Evolutionary conservation across 148 eudicot species (phyloP).

Genomic region (Pharnaceum exiguum): DNA sequence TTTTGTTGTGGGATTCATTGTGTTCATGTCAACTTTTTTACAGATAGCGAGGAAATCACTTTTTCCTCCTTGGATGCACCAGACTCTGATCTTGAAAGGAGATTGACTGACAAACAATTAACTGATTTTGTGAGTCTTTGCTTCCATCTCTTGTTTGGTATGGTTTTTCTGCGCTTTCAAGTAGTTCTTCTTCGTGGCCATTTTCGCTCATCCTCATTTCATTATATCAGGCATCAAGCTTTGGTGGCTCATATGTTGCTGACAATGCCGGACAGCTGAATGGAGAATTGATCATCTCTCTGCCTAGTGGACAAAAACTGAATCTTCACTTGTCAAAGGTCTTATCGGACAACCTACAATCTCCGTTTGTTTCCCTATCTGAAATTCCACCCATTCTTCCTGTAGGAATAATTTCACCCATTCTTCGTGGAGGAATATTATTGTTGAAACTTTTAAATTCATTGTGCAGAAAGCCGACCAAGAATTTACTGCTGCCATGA

Average conservation of each 20-base stretch:
- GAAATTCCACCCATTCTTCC: background rate
- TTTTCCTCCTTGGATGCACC: conserved; percentile 56
- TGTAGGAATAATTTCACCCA: background rate
- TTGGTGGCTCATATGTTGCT: conserved; percentile 69
- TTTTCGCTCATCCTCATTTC: conserved; percentile 2
- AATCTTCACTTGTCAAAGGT: conserved; percentile 85
- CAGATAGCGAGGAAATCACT: conserved; percentile 58
- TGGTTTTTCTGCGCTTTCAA: background rate
- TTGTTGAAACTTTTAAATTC: conserved; percentile 5
- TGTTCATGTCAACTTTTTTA: conserved; percentile 9
- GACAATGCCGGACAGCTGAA: conserved; percentile 36
- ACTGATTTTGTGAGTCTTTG: conserved; percentile 64
- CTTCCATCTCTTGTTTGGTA: conserved; percentile 7
- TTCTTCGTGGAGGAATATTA: background rate
- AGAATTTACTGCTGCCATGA: conserved; percentile 45
- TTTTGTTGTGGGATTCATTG: background rate
- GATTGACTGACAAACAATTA: conserved; percentile 49
- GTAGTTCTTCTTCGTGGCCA: background rate
- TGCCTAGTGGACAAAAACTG: conserved; percentile 53
- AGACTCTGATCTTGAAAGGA: conserved; percentile 28
- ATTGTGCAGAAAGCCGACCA: conserved; percentile 61
- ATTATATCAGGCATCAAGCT: conserved; percentile 61
- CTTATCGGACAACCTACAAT: background rate
- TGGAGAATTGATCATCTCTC: conserved; percentile 65
- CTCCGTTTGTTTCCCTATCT: background rate